Conservation (phyloP, 2,329 filamentous ascomycete genomes). For the Xylaria sp. region DNA sequence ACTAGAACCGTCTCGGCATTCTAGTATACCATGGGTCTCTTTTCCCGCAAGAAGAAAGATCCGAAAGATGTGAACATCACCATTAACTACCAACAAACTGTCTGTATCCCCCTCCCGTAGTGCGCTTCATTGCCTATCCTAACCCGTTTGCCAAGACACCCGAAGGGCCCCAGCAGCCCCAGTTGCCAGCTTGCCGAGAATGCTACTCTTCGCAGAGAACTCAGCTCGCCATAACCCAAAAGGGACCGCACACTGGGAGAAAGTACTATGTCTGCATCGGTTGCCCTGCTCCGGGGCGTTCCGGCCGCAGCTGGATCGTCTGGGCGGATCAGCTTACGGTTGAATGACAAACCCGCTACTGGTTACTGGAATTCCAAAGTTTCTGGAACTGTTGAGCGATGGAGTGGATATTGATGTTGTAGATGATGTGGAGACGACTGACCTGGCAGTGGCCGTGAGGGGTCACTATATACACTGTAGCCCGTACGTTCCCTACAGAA, state of each 20-base stretch:
- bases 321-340: constrained; percentile 5
- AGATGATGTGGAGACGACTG: too few species aligned
- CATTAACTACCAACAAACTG: not conserved
- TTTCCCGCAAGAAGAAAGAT: not conserved
- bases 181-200: constrained; percentile 3
- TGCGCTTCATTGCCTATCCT: not conserved
- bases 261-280: constrained; percentile 4
- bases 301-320: constrained; percentile 6
- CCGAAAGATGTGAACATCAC: not conserved
- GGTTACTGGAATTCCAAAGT: not conserved
- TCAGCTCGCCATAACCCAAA: not conserved
- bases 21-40: not conserved
- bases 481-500: too few species aligned
- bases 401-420: too few species aligned
- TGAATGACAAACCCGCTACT: not conserved
- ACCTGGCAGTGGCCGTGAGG: too few species aligned
- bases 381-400: too few species aligned
- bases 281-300: not conserved
- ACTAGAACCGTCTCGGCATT: not conserved
- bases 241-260: not conserved
- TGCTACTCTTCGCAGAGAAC: constrained; percentile 1
- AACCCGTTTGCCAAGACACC: not conserved
- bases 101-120: not conserved
- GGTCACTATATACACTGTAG: too few species aligned
- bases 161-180: not conserved